Conservation (phyloP, 148 eudicot genomes). For the Rhododendron simsii region DNA sequence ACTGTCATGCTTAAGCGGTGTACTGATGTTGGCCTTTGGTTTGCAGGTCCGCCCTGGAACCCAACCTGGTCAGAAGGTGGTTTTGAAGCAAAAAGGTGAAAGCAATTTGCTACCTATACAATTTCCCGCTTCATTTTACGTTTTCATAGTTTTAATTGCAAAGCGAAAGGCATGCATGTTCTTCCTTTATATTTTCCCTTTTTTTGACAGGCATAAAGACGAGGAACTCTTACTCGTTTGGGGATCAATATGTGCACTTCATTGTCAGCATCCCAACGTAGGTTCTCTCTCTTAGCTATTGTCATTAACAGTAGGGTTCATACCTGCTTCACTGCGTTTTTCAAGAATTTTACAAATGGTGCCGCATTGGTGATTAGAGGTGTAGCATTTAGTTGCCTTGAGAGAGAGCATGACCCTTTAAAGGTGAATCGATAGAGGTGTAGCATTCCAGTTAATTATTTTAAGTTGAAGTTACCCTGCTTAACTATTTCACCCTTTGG, state of each 20-base stretch:
- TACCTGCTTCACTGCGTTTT: not conserved
- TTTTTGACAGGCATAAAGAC: conserved; percentile 66
- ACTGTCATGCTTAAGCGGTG: not conserved
- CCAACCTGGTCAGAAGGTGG: conserved; percentile 97
- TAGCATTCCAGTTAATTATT: not conserved
- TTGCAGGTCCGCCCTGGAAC: conserved; percentile 90
- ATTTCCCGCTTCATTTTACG: not conserved
- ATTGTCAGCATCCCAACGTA: conserved; percentile 90
- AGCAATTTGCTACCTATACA: not conserved
- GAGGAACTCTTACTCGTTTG: conserved; percentile 64
- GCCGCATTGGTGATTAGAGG: not conserved
- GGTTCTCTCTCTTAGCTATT: conserved; percentile 17
- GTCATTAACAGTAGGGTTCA: not conserved
- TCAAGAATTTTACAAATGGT: not conserved
- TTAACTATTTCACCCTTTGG: not conserved
- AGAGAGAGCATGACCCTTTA: not conserved
- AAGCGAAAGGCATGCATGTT: not conserved
- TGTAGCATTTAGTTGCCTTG: not conserved
- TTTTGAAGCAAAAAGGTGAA: conserved; percentile 87
- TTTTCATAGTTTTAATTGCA: not conserved
- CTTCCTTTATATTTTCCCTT: not conserved
- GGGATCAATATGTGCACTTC: conserved; percentile 92
- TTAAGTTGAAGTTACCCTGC: not conserved
- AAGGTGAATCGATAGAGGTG: not conserved
- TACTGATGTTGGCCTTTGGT: not conserved